Base-by-base conservation (phyloP, 1,284 basidiomycete genomes). In the Sphagnurus paluster region DNA sequence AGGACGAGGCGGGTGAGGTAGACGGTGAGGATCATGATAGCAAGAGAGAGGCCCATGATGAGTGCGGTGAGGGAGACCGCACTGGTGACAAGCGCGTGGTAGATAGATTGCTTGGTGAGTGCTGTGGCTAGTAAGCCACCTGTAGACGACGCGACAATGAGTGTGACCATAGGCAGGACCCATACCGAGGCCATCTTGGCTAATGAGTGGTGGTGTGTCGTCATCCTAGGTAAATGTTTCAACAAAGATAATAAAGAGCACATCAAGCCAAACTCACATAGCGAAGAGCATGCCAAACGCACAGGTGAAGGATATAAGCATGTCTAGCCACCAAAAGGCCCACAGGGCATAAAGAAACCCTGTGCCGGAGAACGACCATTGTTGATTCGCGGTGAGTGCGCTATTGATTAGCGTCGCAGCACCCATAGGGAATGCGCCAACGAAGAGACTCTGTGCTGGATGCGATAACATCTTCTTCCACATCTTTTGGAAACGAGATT, bases 401-500 rank as follows among this genome's bases (percentile, higher is more conserved):
- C 50, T 52, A 39, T 61, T 58, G 10, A 60, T 59, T 23, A 58
- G 25, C 10, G 49, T 57, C 25, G 56, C 50, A 24, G 50, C 49
- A 10, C 50, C 57, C 49, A 60, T 56, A 5, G 57, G 51, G 38
- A 60, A 55, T 11, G 60, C 57, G 6, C 61, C 61, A 4, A 62
- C 44, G 38, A 62, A 65, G 7, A 61, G 49, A 30, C 58, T 57
- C 50, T 62, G 60, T 5, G 52, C 54, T 26, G 63, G 59, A 39
- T 63, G 58, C n/a, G 50, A 56, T 13, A 62, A 34, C 59, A 61
- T 61, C 40, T 56, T 54, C 20, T 25, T 44, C 57, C 55, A 63
- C 32, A 58, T 47, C 60, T 63, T 30, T 41, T 5, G 11, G 0
- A 17, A 10, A 9, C 4, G 3, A n/a, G 24, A 16, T 17, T 44